Percentiles rank a stretch among this genome's conserved stretches.
These are phyloP conservation scores for grape (Vitis vinifera) DNA, from an alignment of 164 flowering plant species.

Conservation along the genomic window DNA sequence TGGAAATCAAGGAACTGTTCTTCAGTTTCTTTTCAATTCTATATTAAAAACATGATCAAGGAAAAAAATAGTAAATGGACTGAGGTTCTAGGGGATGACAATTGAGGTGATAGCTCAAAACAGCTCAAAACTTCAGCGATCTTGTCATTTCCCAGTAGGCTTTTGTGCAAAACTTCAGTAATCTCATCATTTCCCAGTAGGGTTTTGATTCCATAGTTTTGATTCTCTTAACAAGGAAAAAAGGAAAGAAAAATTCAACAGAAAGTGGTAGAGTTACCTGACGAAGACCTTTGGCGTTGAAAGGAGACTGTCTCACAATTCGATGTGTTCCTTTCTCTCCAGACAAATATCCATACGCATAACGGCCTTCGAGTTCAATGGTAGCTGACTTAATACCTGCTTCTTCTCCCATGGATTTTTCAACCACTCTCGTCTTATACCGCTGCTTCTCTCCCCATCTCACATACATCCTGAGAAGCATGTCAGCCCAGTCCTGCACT, in stretches of 20 bases:
- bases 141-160: too few relatives aligned
- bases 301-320: slow-evolving; percentile 93
- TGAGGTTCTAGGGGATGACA: too few relatives aligned
- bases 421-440: slow-evolving; percentile 85
- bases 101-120: too few relatives aligned
- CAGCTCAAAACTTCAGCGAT: too few relatives aligned
- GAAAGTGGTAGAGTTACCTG: slow-evolving; percentile 55
- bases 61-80: too few relatives aligned
- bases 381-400: slow-evolving; percentile 99
- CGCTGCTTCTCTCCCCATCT: slow-evolving; percentile 98
- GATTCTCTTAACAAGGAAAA: background rate
- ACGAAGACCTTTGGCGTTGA: slow-evolving; percentile 97
- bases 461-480: slow-evolving; percentile 97
- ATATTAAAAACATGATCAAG: too few relatives aligned
- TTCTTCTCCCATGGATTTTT: slow-evolving; percentile 90
- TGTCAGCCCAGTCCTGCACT: slow-evolving; percentile 99
- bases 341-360: slow-evolving; percentile 92
- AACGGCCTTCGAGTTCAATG: slow-evolving; percentile 87
- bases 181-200: background rate
- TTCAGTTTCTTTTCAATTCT: too few relatives aligned
- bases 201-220: background rate
- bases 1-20: too few relatives aligned
- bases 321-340: slow-evolving; percentile 99
- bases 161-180: too few relatives aligned
- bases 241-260: background rate